Base-by-base conservation (phyloP, 2,329 filamentous ascomycete genomes). In the Metarhizium guizhouense region DNA sequence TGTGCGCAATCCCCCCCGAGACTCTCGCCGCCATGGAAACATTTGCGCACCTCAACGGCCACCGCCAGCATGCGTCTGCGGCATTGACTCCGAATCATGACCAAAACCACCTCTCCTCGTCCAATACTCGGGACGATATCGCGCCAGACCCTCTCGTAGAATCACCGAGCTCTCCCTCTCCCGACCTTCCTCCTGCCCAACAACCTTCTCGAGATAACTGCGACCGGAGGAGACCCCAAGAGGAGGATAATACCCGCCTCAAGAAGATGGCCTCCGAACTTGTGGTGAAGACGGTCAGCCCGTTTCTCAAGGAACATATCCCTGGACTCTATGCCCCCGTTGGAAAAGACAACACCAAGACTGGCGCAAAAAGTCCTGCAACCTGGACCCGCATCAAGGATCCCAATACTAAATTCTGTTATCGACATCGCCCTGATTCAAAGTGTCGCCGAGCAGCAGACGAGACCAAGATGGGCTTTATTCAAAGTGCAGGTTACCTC, bases 381-480 rank as follows among this genome's bases (percentile, higher is more conserved):
- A 51, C 52, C n/a, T 56, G 51, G 56, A 49, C 30, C 25, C 56
- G 51, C 20, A 73, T 75, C 49, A 76, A 71, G 64, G 81, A 84
- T 59, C 81, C 79, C 40, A 95, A 92, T 69, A 95, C 90, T 63
- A 94, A 89, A 70, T 97, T 88, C 74, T 99, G 94, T 74, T 99
- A 99, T 71, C 86, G 94, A 55, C 94, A 99, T 71, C 82, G 89
- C 54, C 94, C 94, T 2, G 94, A 97, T 70, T 84, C 93, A 54
- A 95, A 96, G 74, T 99, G 94, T 73, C 82, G 92, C 58, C 84
- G 91, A 58, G 90, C 95, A 59, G 92, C 91, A 57, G 92, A 97
- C 73, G 94, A 97, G 74, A 87, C 87, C 50, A 94, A 94, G 60
- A 99, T 99, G 94, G 90, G 93, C 63, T 86, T 92, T 68, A 82